Evolutionary conservation across 2,329 filamentous ascomycete genomes (phyloP).

Genomic region (Calonectria naviculata): DNA sequence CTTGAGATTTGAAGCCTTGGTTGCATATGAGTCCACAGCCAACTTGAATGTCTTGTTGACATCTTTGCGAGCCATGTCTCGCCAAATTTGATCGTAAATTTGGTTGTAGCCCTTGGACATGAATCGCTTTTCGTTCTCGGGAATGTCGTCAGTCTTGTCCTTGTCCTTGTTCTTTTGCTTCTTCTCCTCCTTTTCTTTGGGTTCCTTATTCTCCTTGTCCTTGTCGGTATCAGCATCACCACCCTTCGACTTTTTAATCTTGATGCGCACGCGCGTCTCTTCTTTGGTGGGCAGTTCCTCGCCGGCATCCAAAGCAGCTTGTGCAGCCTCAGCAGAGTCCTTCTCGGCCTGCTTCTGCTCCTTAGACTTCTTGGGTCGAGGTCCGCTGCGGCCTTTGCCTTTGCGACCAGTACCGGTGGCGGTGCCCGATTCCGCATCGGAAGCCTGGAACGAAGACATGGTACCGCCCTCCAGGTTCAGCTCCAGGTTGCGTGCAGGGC

Average conservation of each 20-base stretch:
- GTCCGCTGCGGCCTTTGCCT: constrained; percentile 66
- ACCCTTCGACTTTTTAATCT: constrained; percentile 65
- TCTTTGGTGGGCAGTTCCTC: constrained; percentile 74
- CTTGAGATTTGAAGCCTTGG: constrained; percentile 93
- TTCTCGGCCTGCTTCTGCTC: constrained; percentile 86
- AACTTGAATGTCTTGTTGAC: constrained; percentile 92
- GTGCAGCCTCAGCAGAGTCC: constrained; percentile 86
- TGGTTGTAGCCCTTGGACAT: constrained; percentile 95
- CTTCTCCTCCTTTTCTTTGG: constrained; percentile 59
- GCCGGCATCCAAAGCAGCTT: constrained; percentile 83
- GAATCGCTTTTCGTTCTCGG: constrained; percentile 73
- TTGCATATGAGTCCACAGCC: constrained; percentile 85
- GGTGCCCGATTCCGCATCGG: constrained; percentile 63
- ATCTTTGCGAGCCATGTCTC: constrained; percentile 92
- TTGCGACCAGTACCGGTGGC: constrained; percentile 50
- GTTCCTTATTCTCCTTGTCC: constrained; percentile 56
- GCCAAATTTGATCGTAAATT: constrained; percentile 97
- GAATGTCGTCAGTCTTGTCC: constrained; percentile 62
- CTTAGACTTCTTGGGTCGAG: constrained; percentile 90
- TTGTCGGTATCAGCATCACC: constrained; percentile 57
- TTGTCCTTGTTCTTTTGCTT: constrained; percentile 60
- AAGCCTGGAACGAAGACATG: constrained; percentile 85
- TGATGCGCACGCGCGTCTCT: constrained; percentile 71
- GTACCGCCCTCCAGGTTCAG: constrained; percentile 86
- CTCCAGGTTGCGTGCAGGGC: constrained; percentile 75